Base-by-base conservation (phyloP, 441 rosid species). In the Pelargonium cotyledonis region DNA sequence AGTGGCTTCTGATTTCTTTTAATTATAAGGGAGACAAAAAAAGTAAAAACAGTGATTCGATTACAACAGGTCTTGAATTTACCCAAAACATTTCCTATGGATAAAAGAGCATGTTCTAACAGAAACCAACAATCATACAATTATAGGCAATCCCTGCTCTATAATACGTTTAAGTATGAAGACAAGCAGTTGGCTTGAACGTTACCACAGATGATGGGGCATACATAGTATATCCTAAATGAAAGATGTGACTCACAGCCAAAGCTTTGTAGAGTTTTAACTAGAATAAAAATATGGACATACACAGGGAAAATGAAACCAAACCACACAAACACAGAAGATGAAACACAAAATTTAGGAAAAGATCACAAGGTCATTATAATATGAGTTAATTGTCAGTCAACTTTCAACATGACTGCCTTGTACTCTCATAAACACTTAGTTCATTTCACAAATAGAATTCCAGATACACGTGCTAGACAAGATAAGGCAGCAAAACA, bases 401-500 rank as follows among this genome's bases (percentile, higher is more conserved):
- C 63, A 58, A 58, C 21, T 58, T 40, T 19, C 12, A 58, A 19
- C 31, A 21, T 58, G 63, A 9, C 10, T 21, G 63, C 63, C 63
- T 58, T 16, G 43, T 40, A 40, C 43, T 40, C 9, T 40, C 21
- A 21, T 58, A 58, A 58, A 58, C 14, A 9, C 26, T 26, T 10
- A 58, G 35, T 21, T 19, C 43, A 40, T 40, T 40, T 40, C 43
- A 40, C 43, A 40, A 40, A 68, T 43, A 41, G 7, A 72, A 23
- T 47, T 66, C 65, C 18, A 65, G 18, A 63, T 65, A 67, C 23
- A 53, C 51, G 15, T 14, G 35, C 67, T 14, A 46, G 29, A 77
- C 41, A 71, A 31, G 61, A 43, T 63, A 43, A 70, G 61, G 70
- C 65, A 21, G 29, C 49, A 69, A 6, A 63, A 18, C 65, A 51